Conservation (phyloP, 1,284 basidiomycete species). For the Meira nashicola region DNA sequence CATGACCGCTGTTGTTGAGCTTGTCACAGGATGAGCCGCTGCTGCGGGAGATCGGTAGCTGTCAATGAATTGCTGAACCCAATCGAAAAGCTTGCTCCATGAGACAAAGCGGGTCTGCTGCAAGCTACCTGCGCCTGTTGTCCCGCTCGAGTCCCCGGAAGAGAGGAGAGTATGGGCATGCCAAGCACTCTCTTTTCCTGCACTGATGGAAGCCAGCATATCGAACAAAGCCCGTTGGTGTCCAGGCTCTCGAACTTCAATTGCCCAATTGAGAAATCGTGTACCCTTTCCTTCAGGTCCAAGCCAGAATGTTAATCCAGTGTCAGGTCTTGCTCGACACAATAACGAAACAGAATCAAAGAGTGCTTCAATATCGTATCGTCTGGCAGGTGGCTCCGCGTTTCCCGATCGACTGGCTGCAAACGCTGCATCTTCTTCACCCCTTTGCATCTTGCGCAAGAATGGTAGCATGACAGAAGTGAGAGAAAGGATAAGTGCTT, state of each 20-base stretch:
- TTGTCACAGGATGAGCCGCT: neutral
- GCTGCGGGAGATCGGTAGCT: slow-evolving; percentile 23
- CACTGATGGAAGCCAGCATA: slow-evolving; percentile 46
- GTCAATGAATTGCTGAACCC: slow-evolving; percentile 50
- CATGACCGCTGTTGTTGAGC: slow-evolving; percentile 51
- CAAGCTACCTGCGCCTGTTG: slow-evolving; percentile 11
- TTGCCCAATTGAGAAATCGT: slow-evolving; percentile 49
- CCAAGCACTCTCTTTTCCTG: slow-evolving; percentile 44
- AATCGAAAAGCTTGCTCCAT: slow-evolving; percentile 49
- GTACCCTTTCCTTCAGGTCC: slow-evolving; percentile 54
- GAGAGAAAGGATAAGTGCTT: slow-evolving; percentile 33
- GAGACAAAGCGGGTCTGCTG: slow-evolving; percentile 41
- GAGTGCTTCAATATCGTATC: slow-evolving; percentile 51
- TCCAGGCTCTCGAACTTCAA: slow-evolving; percentile 47
- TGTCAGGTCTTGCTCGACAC: slow-evolving; percentile 39
- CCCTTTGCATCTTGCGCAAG: slow-evolving; percentile 47
- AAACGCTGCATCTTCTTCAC: slow-evolving; percentile 50
- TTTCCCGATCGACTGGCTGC: slow-evolving; percentile 20
- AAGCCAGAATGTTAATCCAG: slow-evolving; percentile 45
- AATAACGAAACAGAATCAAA: slow-evolving; percentile 46
- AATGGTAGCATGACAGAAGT: slow-evolving; percentile 41
- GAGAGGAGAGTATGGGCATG: slow-evolving; percentile 43
- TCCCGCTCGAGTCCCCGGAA: slow-evolving; percentile 9
- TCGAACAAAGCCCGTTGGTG: slow-evolving; percentile 49
- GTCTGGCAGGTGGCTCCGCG: slow-evolving; percentile 20